phyloP scores from a whole-genome alignment of 345 rosid species.

The Nephelium lappaceum region DNA sequence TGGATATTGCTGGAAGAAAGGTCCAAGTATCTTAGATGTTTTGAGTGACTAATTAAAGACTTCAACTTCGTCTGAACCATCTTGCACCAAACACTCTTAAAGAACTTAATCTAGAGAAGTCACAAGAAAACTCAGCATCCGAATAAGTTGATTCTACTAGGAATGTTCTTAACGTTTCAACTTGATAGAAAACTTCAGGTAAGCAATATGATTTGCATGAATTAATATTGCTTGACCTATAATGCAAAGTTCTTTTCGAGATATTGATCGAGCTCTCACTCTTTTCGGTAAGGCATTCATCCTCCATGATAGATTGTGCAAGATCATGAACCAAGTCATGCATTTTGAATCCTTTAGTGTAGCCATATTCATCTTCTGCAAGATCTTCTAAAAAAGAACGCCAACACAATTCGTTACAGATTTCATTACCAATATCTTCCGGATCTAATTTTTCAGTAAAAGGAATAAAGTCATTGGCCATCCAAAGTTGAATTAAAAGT shows the following conservation, averaged over 20 bases:
- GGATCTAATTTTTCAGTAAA: neutral
- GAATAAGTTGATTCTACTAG: neutral
- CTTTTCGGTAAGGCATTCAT: neutral
- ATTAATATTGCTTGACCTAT: fast-evolving
- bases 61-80: neutral
- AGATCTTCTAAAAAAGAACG: neutral
- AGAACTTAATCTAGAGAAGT: neutral
- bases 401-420: neutral
- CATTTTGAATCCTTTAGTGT: neutral
- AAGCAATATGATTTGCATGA: neutral
- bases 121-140: no score
- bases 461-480: neutral
- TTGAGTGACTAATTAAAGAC: neutral
- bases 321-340: neutral
- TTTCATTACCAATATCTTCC: neutral
- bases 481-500: neutral
- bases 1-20: neutral
- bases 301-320: neutral
- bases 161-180: neutral
- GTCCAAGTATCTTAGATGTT: neutral
- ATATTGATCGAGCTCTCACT: neutral
- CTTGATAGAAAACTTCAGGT: neutral
- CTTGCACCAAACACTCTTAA: neutral
- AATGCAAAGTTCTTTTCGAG: neutral
- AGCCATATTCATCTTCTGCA: neutral